Evolutionary conservation across 1,284 basidiomycete species (phyloP), one percentile per base, ranked within the genome.

Genomic region (Golubevia sp.): DNA sequence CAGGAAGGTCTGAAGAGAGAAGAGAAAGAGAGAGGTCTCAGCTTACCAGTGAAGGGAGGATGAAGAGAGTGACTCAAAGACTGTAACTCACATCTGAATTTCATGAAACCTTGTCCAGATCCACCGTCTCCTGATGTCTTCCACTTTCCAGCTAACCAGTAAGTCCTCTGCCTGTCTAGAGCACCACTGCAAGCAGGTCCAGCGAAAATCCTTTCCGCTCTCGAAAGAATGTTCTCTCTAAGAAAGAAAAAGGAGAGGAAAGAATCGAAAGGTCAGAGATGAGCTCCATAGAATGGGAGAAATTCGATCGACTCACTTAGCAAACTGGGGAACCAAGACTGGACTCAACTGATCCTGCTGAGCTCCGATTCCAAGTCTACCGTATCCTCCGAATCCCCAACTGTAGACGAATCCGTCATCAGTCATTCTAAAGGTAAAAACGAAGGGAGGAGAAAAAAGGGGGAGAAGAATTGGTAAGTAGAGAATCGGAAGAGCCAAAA

Each of bases 121-220:
- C 85, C 73, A 88, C 94, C 94, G 84, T 96, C 94, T 15, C 94
- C 95, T 1, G 91, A 92, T 63, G 90, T 91, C 85, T 96, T 97
- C 92, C 92, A 97, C 89, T 93, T 84, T 11, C 78, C 79, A 49
- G 84, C 81, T 52, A 85, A 76, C 87, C 89, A 93, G 74, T 90
- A 93, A 88, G 92, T 91, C 21, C 88, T 87, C 77, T 92, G 91
- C 51, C 88, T 88, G 82, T 97, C 92, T 25, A 97, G 87, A 20
- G 96, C 91, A 1, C 92, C 89, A 5, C 91, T 92, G 79, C 88
- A 92, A 6, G 92, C 88, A 0, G 92, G 91, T 2, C 95, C 95
- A 24, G 92, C 92, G 25, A 88, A 84, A n/a, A 97, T 88, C 18
- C 86, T 84, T 3, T 85, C 85, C 20, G 88, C 93, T 85, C 91